Conservation (phyloP, 768 basidiomycete species). For the Multifurca ochricompacta region DNA sequence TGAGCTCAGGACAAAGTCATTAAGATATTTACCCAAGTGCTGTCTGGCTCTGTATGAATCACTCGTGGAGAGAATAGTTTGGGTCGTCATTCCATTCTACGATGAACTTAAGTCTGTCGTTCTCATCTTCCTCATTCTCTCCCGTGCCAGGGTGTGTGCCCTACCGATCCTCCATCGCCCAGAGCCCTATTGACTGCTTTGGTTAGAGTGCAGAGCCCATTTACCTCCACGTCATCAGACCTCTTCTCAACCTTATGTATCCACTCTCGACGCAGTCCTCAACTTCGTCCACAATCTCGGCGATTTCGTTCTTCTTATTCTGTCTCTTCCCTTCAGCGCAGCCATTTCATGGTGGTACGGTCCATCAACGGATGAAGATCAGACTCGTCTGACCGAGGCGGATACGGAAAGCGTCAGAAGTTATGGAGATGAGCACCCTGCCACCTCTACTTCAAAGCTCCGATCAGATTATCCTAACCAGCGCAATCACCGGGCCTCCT, state of each 20-base stretch:
- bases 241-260: conserved; percentile 65
- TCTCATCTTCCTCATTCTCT: conserved; percentile 66
- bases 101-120: conserved; percentile 70
- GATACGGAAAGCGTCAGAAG: conserved; percentile 20
- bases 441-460: not conserved
- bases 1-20: conserved; percentile 12
- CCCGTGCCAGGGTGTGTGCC: conserved; percentile 62
- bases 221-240: conserved; percentile 72
- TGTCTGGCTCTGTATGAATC: conserved; percentile 65
- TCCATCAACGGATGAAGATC: conserved; percentile 14
- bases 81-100: conserved; percentile 76
- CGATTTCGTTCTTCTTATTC: conserved; percentile 46
- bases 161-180: not conserved
- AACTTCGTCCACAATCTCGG: conserved; percentile 55
- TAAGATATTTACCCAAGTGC: conserved; percentile 37
- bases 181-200: not conserved
- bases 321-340: conserved; percentile 34
- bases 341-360: conserved; percentile 29
- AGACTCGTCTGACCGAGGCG: conserved; percentile 15
- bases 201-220: conserved; percentile 78
- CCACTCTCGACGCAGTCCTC: conserved; percentile 55
- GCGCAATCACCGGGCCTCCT: not conserved
- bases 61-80: conserved; percentile 52
- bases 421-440: conserved; percentile 10
- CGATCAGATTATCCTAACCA: not conserved